Evolutionary conservation across 805 yeast genomes (phyloP).

Genomic region (Hermanozyma aechmeae): DNA sequence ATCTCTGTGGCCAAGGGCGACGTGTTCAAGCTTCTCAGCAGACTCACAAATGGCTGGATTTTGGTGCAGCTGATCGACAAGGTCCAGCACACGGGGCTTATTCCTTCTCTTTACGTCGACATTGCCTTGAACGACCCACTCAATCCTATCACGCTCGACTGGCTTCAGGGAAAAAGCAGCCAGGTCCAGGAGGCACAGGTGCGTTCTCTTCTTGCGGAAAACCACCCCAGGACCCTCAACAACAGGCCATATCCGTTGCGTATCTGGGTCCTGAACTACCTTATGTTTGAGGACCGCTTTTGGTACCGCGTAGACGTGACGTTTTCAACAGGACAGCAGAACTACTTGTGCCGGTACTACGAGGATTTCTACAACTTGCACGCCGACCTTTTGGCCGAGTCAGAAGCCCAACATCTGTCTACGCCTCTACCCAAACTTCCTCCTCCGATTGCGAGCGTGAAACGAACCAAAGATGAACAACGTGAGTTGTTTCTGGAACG

Average conservation of each 20-base stretch:
- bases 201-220: not conserved
- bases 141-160: not conserved
- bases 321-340: constrained; percentile 19
- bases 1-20: constrained; percentile 19
- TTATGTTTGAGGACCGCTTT: constrained; percentile 32
- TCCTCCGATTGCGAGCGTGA: constrained; percentile 33
- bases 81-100: constrained; percentile 25
- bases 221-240: constrained; percentile 9
- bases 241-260: constrained; percentile 23
- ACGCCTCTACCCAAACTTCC: constrained; percentile 40
- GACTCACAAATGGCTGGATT: constrained; percentile 37
- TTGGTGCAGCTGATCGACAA: constrained; percentile 46
- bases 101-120: not conserved
- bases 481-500: constrained; percentile 15
- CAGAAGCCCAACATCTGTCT: too few species aligned
- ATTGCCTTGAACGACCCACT: not conserved
- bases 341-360: constrained; percentile 19
- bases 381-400: constrained; percentile 2
- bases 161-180: not conserved
- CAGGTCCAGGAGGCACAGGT: not conserved
- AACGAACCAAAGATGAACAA: constrained; percentile 9
- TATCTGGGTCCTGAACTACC: constrained; percentile 30
- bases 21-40: not conserved
- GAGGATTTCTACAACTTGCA: constrained; percentile 9
- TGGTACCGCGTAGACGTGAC: constrained; percentile 40